These are phyloP conservation scores for Pseudogymnoascus sp. DNA, from an alignment of 2,329 filamentous ascomycete species.

Conservation along the genomic window DNA sequence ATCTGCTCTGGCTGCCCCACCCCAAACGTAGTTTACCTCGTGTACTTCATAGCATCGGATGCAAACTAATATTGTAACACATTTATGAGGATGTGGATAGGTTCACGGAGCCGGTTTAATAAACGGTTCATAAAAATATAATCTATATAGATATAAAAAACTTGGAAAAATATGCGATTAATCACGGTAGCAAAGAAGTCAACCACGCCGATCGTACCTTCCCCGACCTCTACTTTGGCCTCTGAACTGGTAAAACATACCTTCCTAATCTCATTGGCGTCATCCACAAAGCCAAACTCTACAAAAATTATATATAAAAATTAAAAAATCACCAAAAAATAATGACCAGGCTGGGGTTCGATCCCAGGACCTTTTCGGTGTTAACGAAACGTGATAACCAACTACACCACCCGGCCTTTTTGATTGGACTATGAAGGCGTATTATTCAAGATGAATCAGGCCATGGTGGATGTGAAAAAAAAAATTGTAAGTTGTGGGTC, in stretches of 20 bases:
- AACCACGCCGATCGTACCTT: not conserved
- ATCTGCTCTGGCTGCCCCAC: no score
- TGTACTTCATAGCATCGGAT: no score
- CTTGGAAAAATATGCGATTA: not conserved
- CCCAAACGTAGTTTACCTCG: no score
- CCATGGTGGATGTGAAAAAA: not conserved
- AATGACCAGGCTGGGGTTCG: slow-evolving; percentile 7
- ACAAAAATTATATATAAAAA: not conserved
- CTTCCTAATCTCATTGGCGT: not conserved
- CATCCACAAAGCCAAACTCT: not conserved
- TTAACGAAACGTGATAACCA: slow-evolving; percentile 8
- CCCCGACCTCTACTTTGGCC: not conserved
- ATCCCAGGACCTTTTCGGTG: slow-evolving; percentile 8
- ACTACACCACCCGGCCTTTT: slow-evolving; percentile 6
- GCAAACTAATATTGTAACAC: no score
- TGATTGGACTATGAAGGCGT: not conserved
- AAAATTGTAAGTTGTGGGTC: not conserved
- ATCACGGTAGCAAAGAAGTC: not conserved
- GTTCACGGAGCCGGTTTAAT: no score
- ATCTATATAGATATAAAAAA: no score
- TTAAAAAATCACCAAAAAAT: not conserved
- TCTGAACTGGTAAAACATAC: not conserved
- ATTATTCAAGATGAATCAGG: not conserved
- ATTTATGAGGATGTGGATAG: no score
- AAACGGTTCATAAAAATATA: no score